A percentile compares a stretch with the other conserved stretches of the same genome.
Conservation (phyloP, 208 protist genomes). For the Trichomonas gallinae region DNA sequence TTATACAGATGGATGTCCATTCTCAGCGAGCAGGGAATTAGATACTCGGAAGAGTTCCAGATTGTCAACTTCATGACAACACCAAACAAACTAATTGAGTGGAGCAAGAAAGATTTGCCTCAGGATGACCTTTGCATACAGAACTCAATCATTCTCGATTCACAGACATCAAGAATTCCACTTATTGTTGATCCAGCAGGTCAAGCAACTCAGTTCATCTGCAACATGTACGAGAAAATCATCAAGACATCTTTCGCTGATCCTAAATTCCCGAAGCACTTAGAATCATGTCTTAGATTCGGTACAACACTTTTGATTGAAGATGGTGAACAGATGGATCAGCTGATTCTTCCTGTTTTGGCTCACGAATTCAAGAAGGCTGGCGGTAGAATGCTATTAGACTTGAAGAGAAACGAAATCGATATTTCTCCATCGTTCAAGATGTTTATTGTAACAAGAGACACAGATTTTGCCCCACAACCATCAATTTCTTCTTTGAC, state of each 20-base stretch:
- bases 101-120: slow-evolving; percentile 74
- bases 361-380: slow-evolving; percentile 80
- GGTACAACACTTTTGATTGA: slow-evolving; percentile 93
- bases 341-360: slow-evolving; percentile 86
- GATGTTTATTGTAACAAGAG: slow-evolving; percentile 84
- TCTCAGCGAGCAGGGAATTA: slow-evolving; percentile 53
- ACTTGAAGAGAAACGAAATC: slow-evolving; percentile 83
- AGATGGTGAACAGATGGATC: slow-evolving; percentile 95
- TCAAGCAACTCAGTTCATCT: slow-evolving; percentile 72
- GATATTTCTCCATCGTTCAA: slow-evolving; percentile 86
- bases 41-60: slow-evolving; percentile 56
- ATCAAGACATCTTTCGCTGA: slow-evolving; percentile 81
- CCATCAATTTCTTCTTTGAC: slow-evolving; percentile 80
- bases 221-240: slow-evolving; percentile 50
- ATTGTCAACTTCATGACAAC: slow-evolving; percentile 73
- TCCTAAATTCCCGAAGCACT: slow-evolving; percentile 81
- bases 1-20: slow-evolving; percentile 62
- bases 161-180: slow-evolving; percentile 71
- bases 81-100: slow-evolving; percentile 69
- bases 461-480: slow-evolving; percentile 73
- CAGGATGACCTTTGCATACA: slow-evolving; percentile 83
- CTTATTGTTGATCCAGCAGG: slow-evolving; percentile 95
- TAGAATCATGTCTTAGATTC: slow-evolving; percentile 90
- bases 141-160: slow-evolving; percentile 88
- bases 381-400: slow-evolving; percentile 74